Conservation (phyloP, 805 yeast species). For the Saccharomyces eubayanus region DNA sequence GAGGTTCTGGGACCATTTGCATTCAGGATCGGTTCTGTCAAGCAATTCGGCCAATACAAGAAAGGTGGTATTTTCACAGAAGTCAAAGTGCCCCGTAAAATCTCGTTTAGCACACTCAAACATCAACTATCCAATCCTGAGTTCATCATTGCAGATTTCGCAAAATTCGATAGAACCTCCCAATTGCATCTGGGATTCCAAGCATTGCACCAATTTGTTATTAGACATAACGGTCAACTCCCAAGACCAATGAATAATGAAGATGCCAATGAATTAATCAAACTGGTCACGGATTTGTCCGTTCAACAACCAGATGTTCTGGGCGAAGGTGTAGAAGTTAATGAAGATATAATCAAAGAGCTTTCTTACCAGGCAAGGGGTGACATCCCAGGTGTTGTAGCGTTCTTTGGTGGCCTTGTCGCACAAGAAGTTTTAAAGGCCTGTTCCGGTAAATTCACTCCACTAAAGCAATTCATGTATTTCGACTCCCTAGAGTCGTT, state of each 20-base stretch:
- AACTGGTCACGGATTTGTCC: conserved; percentile 51
- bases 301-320: conserved; percentile 45
- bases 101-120: conserved; percentile 54
- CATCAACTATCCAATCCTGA: conserved; percentile 73
- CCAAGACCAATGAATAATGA: conserved; percentile 72
- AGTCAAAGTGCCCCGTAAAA: conserved; percentile 70
- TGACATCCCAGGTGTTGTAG: conserved; percentile 82
- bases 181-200: conserved; percentile 89
- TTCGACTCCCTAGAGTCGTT: conserved; percentile 90
- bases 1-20: conserved; percentile 94
- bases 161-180: conserved; percentile 86
- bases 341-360: conserved; percentile 59
- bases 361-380: conserved; percentile 83
- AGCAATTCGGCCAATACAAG: conserved; percentile 54
- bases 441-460: conserved; percentile 90
- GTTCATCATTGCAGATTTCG: conserved; percentile 73
- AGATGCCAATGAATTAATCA: conserved; percentile 62
- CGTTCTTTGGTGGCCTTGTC: conserved; percentile 85
- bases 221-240: conserved; percentile 50
- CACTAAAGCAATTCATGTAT: conserved; percentile 83
- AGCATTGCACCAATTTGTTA: conserved; percentile 70
- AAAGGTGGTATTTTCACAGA: conserved; percentile 89
- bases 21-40: conserved; percentile 54
- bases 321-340: conserved; percentile 44
- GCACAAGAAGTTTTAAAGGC: conserved; percentile 97